Base-by-base conservation (phyloP, 345 rosid genomes). In the Melaleuca alternifolia region DNA sequence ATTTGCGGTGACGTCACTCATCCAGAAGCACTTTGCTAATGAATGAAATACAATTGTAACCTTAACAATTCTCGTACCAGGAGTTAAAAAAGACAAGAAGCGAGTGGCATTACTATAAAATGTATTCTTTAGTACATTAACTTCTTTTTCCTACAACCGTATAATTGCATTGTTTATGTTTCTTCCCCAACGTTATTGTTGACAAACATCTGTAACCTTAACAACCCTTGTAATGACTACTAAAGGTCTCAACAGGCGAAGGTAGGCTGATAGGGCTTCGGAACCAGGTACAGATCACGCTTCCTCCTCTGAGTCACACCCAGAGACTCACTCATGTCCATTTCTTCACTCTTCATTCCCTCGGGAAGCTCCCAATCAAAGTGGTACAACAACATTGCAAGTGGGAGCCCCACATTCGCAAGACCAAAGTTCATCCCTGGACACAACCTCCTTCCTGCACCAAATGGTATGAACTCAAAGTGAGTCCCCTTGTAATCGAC, bases 391-490 rank as follows among this genome's bases (percentile, higher is more conserved):
- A 91, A 61, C 84, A 46, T 56, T 8, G 92, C 92, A 3, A 89
- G 90, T 15, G 59, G 84, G n/a, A 85, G 51, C 84, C 83, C 87
- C 30, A 84, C 83, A 14, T 30, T 88, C 10, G 87, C 77, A 3
- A 84, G 18, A 2, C 62, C 89, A 54, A 79, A 89, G 26, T 59
- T 14, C 15, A 91, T 87, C 37, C 91, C 91, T 0, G 91, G 91
- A 46, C 92, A 91, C 2, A 86, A 84, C 86, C 92, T 87, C 50
- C 91, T 86, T 16, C 90, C 90, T 0, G 89, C 86, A 5, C 92
- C 91, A 65, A 91, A 89, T 2, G 91, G 92, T 9, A 89, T 87
- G 54, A 26, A 86, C 37, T 87, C 83, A 37, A 88, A 91, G 62
- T 83, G 37, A 2, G 82, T 86, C 53, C 91, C 90, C 85, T 59